Base-by-base conservation (phyloP, 2,329 filamentous ascomycete genomes). In the Epichloe festucae region DNA sequence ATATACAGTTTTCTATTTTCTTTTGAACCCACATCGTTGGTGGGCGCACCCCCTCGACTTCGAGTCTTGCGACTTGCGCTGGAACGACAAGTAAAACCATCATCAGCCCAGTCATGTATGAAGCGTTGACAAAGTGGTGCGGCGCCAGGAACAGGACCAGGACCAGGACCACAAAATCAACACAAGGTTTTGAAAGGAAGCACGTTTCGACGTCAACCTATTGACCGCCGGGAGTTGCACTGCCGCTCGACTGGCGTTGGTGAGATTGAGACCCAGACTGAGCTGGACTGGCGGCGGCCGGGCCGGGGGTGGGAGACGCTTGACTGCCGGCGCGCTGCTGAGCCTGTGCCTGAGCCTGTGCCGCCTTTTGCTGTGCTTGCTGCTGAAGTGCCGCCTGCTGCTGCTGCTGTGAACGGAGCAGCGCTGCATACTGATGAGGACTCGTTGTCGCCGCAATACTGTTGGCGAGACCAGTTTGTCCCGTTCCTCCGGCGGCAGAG, bases 361-460 rank as follows among this genome's bases (percentile, higher is more conserved):
- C 56, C 27, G 23, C 23, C 23, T 23, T 58, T 21, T 62, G 57
- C 58, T 54, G 61, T 54, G 59, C 66, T 34, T 60, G 65, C 50
- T 54, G 60, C 54, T 59, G 59, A 17, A 58, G 63, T 3, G 56
- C 60, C 11, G 67, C 66, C 54, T 67, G 73, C 31, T 71, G 69
- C 54, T 78, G 75, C 55, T 80, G 77, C 57, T 81, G 78, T 40
- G 78, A 76, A 44, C 78, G 67, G 8, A 81, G 70, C 36, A 81
- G 66, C 52, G 78, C 77, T 1, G 78, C 78, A 58, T 81, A 81
- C 55, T 81, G 78, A 41, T 81, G 77, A 31, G 78, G 78, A 52
- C 74, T 77, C 1, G 71, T 69, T 0, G 73, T 74, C 17, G 70
- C 68, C 1, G 70, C 65, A 47, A 76, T 70, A 17, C 73, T 71